Evolutionary conservation across 495 filamentous ascomycete species (phyloP).

Genomic region (Rhypophila decipiens): DNA sequence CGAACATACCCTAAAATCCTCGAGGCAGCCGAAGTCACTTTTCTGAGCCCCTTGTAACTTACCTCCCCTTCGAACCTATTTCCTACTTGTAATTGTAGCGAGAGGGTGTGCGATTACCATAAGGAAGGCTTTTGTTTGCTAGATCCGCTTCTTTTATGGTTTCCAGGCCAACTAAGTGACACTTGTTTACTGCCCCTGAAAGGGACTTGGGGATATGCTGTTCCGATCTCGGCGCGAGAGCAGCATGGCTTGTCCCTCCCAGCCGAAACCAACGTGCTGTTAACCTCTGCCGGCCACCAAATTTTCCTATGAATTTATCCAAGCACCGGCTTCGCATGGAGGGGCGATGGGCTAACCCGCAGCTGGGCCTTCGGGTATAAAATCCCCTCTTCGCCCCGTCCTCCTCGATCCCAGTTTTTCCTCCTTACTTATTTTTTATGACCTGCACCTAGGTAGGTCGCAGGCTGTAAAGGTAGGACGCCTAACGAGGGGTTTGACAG

Average conservation of each 20-base stretch:
- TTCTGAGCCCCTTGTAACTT: slow-evolving; percentile 20
- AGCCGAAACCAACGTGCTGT: neutral
- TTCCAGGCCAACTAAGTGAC: neutral
- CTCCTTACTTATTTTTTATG: slow-evolving; percentile 3
- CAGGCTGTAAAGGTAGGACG: neutral
- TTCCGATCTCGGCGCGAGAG: neutral
- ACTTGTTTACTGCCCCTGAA: neutral
- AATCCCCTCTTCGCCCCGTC: slow-evolving; percentile 4
- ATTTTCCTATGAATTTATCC: neutral
- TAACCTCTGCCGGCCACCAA: neutral
- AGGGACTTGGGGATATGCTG: neutral
- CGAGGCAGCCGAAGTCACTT: slow-evolving; percentile 27
- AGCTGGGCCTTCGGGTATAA: slow-evolving; percentile 4
- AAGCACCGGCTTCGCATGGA: neutral
- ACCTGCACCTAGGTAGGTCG: no score
- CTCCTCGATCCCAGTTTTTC: slow-evolving; percentile 8
- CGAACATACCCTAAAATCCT: slow-evolving; percentile 19
- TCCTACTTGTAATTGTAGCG: no score
- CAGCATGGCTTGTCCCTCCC: neutral
- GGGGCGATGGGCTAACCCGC: neutral
- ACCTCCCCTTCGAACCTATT: slow-evolving; percentile 12
- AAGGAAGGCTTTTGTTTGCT: neutral
- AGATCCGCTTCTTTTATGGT: neutral
- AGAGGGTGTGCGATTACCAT: neutral
- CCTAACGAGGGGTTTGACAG: no score